Conservation (phyloP, 73 alveolate species). For the Blepharisma stoltei region DNA sequence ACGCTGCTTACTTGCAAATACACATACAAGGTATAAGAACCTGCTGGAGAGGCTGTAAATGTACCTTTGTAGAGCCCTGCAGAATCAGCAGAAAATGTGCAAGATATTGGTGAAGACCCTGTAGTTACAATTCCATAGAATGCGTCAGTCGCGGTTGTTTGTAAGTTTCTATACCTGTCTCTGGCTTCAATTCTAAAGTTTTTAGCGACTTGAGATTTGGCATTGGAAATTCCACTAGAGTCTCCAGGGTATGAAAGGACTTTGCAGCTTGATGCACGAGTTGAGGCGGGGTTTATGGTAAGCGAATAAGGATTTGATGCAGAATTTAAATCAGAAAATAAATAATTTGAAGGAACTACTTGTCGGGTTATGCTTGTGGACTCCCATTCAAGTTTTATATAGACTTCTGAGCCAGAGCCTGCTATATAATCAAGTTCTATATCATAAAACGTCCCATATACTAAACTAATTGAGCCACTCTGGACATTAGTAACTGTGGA, state of each 20-base stretch:
- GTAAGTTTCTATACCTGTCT: background rate
- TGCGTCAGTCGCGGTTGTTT: background rate
- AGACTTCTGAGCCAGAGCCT: no score
- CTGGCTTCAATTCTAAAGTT: background rate
- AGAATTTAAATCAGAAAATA: background rate
- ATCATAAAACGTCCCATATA: no score
- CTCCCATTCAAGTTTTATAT: background rate
- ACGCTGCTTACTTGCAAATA: background rate
- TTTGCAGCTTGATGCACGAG: background rate
- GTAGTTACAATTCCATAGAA: background rate
- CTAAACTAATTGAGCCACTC: no score
- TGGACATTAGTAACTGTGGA: no score
- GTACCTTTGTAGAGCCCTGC: slow-evolving; percentile 2
- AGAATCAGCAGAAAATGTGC: background rate
- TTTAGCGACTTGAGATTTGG: background rate
- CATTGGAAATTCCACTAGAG: background rate
- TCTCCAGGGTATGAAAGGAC: slow-evolving; percentile 6
- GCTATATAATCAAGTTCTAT: no score
- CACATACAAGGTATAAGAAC: background rate
- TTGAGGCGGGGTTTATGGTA: background rate
- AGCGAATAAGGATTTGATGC: background rate
- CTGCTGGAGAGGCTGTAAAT: slow-evolving; percentile 12
- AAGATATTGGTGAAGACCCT: background rate
- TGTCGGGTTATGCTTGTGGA: background rate
- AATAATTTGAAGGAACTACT: background rate